These are phyloP conservation scores for Neurospora sp. DNA, from an alignment of 495 filamentous ascomycete genomes.

Conservation along the genomic window DNA sequence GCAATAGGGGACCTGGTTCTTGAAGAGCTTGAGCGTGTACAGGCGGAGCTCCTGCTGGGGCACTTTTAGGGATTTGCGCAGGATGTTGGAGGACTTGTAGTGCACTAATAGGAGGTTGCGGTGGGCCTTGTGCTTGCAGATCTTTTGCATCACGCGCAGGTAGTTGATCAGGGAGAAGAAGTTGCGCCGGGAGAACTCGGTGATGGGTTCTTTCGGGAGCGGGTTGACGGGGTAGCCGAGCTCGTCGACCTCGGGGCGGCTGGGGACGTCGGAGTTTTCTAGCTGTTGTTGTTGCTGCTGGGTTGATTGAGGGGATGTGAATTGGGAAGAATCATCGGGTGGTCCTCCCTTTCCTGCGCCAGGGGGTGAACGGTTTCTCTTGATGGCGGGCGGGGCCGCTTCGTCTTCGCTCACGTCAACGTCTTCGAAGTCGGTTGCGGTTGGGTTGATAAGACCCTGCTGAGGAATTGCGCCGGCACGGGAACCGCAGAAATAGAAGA, in stretches of 20 bases:
- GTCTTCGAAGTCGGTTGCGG: constrained; percentile 19
- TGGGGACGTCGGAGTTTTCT: constrained; percentile 44
- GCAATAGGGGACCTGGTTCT: constrained; percentile 95
- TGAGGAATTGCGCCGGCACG: constrained; percentile 25
- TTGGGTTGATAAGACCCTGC: constrained; percentile 11
- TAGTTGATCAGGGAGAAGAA: constrained; percentile 92
- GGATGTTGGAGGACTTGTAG: constrained; percentile 83
- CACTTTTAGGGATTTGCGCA: constrained; percentile 82
- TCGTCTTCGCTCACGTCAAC: constrained; percentile 51
- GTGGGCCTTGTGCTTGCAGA: constrained; percentile 89
- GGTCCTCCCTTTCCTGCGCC: background rate
- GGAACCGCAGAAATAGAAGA: constrained; percentile 77
- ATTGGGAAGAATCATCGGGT: constrained; percentile 1
- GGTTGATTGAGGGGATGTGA: background rate
- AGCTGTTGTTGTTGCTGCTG: background rate
- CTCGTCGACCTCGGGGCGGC: constrained; percentile 77
- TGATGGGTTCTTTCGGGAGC: constrained; percentile 69
- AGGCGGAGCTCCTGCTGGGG: constrained; percentile 78
- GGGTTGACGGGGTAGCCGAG: constrained; percentile 61
- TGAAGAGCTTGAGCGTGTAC: constrained; percentile 96
- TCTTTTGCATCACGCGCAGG: constrained; percentile 91
- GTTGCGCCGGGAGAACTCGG: constrained; percentile 82
- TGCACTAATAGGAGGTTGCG: constrained; percentile 86
- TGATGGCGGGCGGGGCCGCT: constrained; percentile 75
- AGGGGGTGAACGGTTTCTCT: constrained; percentile 39